Percentiles rank a stretch among this genome's conserved stretches.
Evolutionary conservation across 2,329 filamentous ascomycete species (phyloP).

Genomic region (Aspergillus udagawae): DNA sequence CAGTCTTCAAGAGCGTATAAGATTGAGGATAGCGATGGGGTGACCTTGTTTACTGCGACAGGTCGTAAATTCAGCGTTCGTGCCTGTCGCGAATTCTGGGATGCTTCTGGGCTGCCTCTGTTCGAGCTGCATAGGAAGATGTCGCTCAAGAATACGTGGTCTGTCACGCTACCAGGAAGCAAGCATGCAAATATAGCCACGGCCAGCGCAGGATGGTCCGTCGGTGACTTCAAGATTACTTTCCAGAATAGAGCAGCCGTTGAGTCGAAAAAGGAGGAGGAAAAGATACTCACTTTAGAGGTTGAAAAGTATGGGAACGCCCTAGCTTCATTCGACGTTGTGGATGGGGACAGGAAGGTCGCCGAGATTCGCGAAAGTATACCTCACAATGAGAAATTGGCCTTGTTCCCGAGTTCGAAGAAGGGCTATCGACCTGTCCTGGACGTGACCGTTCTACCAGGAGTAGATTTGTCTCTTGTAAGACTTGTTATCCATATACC

Average conservation of each 20-base stretch:
- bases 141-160: conserved; percentile 14
- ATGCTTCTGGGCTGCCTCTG: conserved; percentile 25
- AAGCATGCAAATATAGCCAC: conserved; percentile 13
- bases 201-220: conserved; percentile 2
- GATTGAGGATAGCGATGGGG: conserved; percentile 18
- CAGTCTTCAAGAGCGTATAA: conserved; percentile 11
- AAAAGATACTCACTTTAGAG: conserved; percentile 16
- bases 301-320: conserved; percentile 14
- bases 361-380: conserved; percentile 17
- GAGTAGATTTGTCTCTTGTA: conserved; percentile 24
- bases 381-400: conserved; percentile 13
- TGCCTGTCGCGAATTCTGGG: conserved; percentile 25
- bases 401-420: conserved; percentile 14
- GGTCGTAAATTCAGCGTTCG: conserved; percentile 21
- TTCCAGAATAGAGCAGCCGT: conserved; percentile 21
- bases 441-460: conserved; percentile 20
- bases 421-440: conserved; percentile 20
- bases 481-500: neutral
- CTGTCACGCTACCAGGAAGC: conserved; percentile 22
- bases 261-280: conserved; percentile 12
- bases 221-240: conserved; percentile 15
- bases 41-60: conserved; percentile 22
- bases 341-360: conserved; percentile 19
- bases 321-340: conserved; percentile 16
- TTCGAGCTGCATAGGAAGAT: conserved; percentile 20